A percentile compares a stretch with the other conserved stretches of the same genome.
Conservation (phyloP, 2,329 filamentous ascomycete genomes). For the Setomelanomma holmii region DNA sequence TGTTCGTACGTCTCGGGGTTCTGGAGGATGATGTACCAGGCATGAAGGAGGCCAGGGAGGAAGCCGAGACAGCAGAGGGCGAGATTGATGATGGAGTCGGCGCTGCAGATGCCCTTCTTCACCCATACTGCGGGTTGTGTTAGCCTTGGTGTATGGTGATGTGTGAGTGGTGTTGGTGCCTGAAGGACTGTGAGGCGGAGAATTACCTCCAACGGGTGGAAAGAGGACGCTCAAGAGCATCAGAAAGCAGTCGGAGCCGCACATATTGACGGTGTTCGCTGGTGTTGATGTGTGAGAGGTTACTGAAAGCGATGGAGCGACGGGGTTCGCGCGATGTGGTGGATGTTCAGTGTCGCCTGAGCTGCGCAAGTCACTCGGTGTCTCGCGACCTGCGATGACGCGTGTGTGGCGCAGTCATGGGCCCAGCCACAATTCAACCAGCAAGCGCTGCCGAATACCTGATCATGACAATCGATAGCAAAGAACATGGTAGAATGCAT, state of each 20-base stretch:
- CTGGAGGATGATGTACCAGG: constrained; percentile 97
- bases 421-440: background rate
- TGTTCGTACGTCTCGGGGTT: constrained; percentile 73
- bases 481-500: background rate
- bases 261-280: constrained; percentile 54
- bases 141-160: constrained; percentile 7
- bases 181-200: constrained; percentile 14
- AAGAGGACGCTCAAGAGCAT: constrained; percentile 68
- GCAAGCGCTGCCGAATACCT: background rate
- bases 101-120: constrained; percentile 90
- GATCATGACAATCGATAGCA: background rate
- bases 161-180: constrained; percentile 13
- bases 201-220: constrained; percentile 64
- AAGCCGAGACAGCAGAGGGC: constrained; percentile 71
- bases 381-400: background rate
- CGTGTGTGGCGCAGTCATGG: background rate
- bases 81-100: constrained; percentile 93
- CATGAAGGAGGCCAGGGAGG: constrained; percentile 87
- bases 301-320: background rate
- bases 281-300: background rate
- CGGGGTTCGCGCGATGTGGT: background rate
- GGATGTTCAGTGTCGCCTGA: constrained; percentile 6
- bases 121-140: constrained; percentile 77
- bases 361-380: background rate
- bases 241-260: constrained; percentile 66